These are phyloP conservation scores for Aegilops tauschii DNA, from an alignment of 176 grass and related monocot species.

Conservation along the genomic window DNA sequence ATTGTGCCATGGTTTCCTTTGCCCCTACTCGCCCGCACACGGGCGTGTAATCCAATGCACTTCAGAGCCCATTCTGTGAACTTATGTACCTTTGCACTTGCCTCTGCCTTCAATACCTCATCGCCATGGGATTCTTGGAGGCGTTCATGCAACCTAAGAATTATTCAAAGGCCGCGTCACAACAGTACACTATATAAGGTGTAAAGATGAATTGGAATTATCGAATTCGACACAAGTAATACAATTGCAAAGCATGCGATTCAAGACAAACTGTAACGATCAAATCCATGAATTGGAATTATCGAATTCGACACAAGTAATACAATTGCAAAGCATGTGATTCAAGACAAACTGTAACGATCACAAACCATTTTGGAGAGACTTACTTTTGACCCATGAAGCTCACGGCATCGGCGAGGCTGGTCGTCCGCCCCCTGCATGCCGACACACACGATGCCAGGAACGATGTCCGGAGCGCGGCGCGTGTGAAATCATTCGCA, in stretches of 20 bases:
- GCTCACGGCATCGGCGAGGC: slow-evolving; percentile 69
- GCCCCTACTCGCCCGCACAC: slow-evolving; percentile 44
- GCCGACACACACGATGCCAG: slow-evolving; percentile 89
- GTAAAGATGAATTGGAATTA: slow-evolving; percentile 8
- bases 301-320: neutral
- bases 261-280: slow-evolving; percentile 19
- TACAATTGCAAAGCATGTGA: neutral
- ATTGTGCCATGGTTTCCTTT: slow-evolving; percentile 66
- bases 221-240: neutral
- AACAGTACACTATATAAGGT: neutral
- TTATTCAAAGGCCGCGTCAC: neutral
- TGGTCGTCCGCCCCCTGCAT: slow-evolving; percentile 71
- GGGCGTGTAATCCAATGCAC: slow-evolving; percentile 75
- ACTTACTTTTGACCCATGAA: slow-evolving; percentile 97
- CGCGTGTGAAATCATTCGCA: slow-evolving; percentile 82
- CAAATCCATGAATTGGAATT: neutral
- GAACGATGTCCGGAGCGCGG: slow-evolving; percentile 81
- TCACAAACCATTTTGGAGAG: neutral
- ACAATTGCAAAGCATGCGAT: neutral
- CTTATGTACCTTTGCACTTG: slow-evolving; percentile 79
- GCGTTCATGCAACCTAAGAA: slow-evolving; percentile 71
- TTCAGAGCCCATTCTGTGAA: slow-evolving; percentile 98
- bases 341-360: slow-evolving; percentile 23
- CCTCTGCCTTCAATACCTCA: slow-evolving; percentile 91
- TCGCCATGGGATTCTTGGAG: slow-evolving; percentile 94